Evolutionary conservation across 257 asterid species (phyloP).

Genomic region (Fraxinus americana): DNA sequence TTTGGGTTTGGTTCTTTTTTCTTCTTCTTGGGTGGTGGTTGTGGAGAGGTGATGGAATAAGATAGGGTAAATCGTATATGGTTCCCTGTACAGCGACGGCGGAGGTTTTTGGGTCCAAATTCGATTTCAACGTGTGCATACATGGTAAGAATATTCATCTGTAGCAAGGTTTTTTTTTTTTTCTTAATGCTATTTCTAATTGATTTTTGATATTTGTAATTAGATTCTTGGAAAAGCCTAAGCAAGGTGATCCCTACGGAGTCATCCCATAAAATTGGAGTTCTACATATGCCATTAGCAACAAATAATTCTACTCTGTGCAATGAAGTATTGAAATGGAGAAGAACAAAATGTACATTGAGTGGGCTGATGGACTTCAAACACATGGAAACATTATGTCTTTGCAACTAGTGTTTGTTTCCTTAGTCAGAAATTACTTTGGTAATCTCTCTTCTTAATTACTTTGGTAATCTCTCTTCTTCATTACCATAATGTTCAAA

Average conservation of each 20-base stretch:
- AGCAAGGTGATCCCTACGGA: not conserved
- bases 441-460: too few species aligned
- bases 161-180: not conserved
- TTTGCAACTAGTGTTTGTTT: not conserved
- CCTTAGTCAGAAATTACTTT: not conserved
- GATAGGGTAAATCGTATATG: not conserved
- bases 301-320: not conserved
- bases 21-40: not conserved
- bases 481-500: not conserved
- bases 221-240: not conserved
- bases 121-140: not conserved
- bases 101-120: not conserved
- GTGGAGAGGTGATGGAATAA: not conserved
- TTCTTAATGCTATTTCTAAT: not conserved
- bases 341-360: not conserved
- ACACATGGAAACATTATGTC: not conserved
- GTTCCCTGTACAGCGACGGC: not conserved
- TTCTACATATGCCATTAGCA: not conserved
- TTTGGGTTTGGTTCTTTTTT: not conserved
- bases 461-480: not conserved
- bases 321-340: not conserved
- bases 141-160: not conserved
- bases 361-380: not conserved
- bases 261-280: not conserved
- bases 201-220: not conserved